Conservation (phyloP, 495 filamentous ascomycete species). For the Neurospora tetrasperma region DNA sequence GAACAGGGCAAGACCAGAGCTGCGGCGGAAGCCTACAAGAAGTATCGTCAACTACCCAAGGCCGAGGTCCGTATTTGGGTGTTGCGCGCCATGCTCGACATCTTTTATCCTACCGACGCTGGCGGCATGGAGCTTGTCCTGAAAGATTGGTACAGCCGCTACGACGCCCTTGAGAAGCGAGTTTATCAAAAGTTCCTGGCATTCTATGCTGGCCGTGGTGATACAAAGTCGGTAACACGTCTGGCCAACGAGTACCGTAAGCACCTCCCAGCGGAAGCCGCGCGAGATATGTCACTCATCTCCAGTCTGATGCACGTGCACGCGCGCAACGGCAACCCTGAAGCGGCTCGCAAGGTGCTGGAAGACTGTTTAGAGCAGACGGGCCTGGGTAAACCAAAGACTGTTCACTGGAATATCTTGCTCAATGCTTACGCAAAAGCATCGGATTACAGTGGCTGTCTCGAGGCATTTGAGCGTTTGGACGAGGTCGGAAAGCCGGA, state of each 20-base stretch:
- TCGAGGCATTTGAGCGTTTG: slow-evolving; percentile 49
- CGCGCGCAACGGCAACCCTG: slow-evolving; percentile 51
- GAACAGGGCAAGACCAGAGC: slow-evolving; percentile 11
- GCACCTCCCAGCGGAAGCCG: slow-evolving; percentile 25
- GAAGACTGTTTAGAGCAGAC: slow-evolving; percentile 43
- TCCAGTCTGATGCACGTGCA: slow-evolving; percentile 52
- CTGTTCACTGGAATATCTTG: slow-evolving; percentile 62
- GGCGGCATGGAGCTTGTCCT: slow-evolving; percentile 41
- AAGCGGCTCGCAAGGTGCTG: slow-evolving; percentile 49
- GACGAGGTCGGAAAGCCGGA: slow-evolving; percentile 40
- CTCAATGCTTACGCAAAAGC: slow-evolving; percentile 58
- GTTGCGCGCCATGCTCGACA: slow-evolving; percentile 16
- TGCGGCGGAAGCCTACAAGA: slow-evolving; percentile 22
- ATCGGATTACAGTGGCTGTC: slow-evolving; percentile 52
- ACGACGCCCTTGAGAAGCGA: slow-evolving; percentile 25
- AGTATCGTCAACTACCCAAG: slow-evolving; percentile 26
- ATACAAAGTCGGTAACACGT: slow-evolving; percentile 37
- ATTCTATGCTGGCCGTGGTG: slow-evolving; percentile 45
- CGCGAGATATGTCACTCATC: slow-evolving; percentile 23
- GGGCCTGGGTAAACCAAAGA: slow-evolving; percentile 39
- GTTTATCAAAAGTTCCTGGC: slow-evolving; percentile 41
- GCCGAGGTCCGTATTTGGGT: slow-evolving; percentile 1
- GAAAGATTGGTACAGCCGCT: slow-evolving; percentile 41
- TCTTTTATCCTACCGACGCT: slow-evolving; percentile 27
- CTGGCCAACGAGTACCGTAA: slow-evolving; percentile 45